Base-by-base conservation (phyloP, 768 basidiomycete genomes). In the Rhodosporidiobolus sp. region DNA sequence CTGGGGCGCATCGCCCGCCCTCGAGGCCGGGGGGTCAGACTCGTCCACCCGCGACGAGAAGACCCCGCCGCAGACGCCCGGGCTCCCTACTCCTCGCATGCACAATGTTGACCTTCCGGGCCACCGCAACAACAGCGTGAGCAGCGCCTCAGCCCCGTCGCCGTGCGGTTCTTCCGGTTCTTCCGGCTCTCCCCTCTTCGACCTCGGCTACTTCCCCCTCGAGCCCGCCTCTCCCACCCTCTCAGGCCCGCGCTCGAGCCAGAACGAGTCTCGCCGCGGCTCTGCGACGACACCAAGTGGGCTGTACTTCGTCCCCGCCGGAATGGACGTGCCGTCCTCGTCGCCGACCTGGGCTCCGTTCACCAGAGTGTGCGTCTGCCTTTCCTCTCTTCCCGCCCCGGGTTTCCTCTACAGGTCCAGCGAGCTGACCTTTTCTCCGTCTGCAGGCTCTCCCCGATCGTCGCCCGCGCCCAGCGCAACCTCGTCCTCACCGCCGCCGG, bases 121-220 rank as follows among this genome's bases (percentile, higher is more conserved):
- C 50, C 50, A 52, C 22, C 20, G 34, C 35, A 16, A 30, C 38
- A 14, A 14, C 14, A 7, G 8, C 14, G 38, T 43, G 8, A 43
- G 38, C 38, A n/a, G n/a, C n/a, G n/a, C n/a, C n/a, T n/a, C n/a
- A n/a, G n/a, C n/a, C n/a, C n/a, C n/a, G n/a, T n/a, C n/a, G n/a
- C n/a, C n/a, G n/a, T n/a, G n/a, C n/a, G 38, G 22, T 14, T n/a
- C 34, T 5, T 17, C 32, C 35, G 17, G 65, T 17, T 59, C 60
- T 20, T 35, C 54, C 19, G 34, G 32, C 20, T 67, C 45, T 49
- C 49, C 63, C 17, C 45, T 69, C 34, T 56, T 53, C 52, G 72
- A 73, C 49, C 72, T 73, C 63, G 66, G 59, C 22, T 73, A 65
- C 67, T 69, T 73, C 63, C 72, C 72, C 1, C 68, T 69, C 60